Evolutionary conservation across 2,329 filamentous ascomycete species (phyloP).

Genomic region (Sclerotinia sclerotiorum): DNA sequence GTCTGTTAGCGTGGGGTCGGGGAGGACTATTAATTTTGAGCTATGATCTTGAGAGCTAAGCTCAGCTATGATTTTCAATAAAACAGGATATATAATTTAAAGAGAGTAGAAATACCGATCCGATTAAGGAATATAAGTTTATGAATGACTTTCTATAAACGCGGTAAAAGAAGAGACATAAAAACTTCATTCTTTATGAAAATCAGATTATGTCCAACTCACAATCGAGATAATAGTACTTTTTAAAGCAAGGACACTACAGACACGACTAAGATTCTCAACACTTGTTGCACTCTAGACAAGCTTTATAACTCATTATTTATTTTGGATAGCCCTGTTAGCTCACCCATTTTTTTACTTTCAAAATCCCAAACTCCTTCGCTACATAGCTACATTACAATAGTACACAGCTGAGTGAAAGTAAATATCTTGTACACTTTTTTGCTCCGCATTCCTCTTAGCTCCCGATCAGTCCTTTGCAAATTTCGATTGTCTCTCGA

Average conservation of each 20-base stretch:
- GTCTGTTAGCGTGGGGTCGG: no score
- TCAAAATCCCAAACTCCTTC: slow-evolving; percentile 13
- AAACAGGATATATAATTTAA: no score
- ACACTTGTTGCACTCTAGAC: not conserved
- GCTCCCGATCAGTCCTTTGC: not conserved
- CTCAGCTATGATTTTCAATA: no score
- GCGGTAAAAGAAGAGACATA: no score
- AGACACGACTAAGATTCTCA: not conserved
- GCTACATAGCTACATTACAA: slow-evolving; percentile 11
- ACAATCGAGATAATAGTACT: not conserved
- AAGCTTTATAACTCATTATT: not conserved
- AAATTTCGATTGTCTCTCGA: not conserved
- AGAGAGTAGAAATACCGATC: no score
- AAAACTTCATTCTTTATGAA: no score
- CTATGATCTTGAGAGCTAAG: no score
- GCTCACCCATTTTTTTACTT: not conserved
- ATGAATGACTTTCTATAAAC: no score
- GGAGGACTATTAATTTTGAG: no score
- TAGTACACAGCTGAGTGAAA: not conserved
- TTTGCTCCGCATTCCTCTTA: not conserved
- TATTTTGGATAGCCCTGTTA: not conserved
- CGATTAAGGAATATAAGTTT: no score
- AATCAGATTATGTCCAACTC: no score
- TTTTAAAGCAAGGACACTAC: not conserved
- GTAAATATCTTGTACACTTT: slow-evolving; percentile 2